phyloP scores from a whole-genome alignment of 306 rosid species.

The Quercus gilva region DNA sequence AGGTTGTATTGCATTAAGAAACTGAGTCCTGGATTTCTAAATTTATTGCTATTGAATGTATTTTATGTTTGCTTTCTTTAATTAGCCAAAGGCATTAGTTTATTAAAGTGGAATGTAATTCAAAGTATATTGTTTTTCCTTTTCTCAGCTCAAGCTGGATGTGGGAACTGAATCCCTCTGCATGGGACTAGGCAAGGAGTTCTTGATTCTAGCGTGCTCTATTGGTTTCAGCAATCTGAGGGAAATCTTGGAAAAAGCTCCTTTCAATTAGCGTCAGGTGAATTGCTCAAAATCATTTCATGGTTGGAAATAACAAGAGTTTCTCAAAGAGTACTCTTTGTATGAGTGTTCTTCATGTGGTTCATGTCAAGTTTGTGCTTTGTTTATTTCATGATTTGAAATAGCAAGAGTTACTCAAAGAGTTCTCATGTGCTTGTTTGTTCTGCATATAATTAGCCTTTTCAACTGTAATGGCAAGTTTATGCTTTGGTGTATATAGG shows the following conservation, averaged over 20 bases:
- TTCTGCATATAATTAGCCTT: background rate
- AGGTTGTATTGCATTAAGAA: background rate
- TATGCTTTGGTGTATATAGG: background rate
- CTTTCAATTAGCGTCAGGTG: background rate
- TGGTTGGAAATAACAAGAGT: background rate
- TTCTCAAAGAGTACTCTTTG: background rate
- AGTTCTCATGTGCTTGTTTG: background rate
- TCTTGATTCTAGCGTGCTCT: background rate
- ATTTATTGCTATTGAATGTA: background rate
- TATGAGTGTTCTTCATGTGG: background rate
- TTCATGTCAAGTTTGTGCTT: background rate
- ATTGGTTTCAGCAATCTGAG: background rate
- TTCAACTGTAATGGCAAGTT: background rate
- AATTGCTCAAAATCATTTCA: background rate
- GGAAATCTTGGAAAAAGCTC: background rate
- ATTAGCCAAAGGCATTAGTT: background rate
- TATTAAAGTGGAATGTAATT: background rate
- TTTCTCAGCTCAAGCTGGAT: background rate
- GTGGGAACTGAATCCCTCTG: background rate
- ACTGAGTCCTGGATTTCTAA: background rate
- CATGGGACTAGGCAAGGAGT: background rate
- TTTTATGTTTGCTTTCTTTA: background rate
- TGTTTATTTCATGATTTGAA: background rate
- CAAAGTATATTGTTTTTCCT: background rate
- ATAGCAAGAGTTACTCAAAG: background rate